Evolutionary conservation across 768 basidiomycete species (phyloP).

Genomic region (Termitomyces sp.): DNA sequence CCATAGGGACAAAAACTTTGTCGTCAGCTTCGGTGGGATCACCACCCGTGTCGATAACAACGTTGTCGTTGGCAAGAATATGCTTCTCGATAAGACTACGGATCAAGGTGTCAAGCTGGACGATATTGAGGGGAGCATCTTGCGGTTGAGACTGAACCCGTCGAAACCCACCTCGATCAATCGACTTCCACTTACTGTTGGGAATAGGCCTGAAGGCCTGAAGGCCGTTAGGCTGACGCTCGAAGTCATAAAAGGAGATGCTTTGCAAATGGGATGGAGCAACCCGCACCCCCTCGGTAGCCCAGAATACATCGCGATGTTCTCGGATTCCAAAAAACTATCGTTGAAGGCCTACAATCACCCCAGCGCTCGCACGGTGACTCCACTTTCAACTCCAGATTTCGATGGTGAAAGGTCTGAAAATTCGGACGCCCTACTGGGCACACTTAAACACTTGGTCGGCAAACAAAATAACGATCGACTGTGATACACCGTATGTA

Average conservation of each 20-base stretch:
- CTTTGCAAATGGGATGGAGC: slow-evolving; percentile 23
- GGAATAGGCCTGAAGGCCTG: slow-evolving; percentile 33
- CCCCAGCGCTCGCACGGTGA: too few species aligned
- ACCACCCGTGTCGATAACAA: slow-evolving; percentile 21
- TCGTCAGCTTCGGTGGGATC: slow-evolving; percentile 47
- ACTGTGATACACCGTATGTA: background rate
- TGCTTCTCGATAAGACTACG: slow-evolving; percentile 26
- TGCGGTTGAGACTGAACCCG: slow-evolving; percentile 28
- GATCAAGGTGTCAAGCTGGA: slow-evolving; percentile 27
- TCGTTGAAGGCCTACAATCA: background rate
- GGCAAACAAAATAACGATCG: too few species aligned
- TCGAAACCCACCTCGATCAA: slow-evolving; percentile 20
- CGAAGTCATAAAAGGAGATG: slow-evolving; percentile 22
- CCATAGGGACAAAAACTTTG: slow-evolving; percentile 7
- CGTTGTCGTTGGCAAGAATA: slow-evolving; percentile 11
- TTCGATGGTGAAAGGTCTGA: background rate
- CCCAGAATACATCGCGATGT: slow-evolving; percentile 36
- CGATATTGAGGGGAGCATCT: slow-evolving; percentile 18
- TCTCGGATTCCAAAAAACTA: background rate
- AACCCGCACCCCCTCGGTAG: slow-evolving; percentile 53
- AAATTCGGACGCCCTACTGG: background rate
- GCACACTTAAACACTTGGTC: background rate
- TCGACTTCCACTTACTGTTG: slow-evolving; percentile 44
- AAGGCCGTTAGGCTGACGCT: slow-evolving; percentile 31
- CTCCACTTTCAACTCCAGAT: background rate